Conservation (phyloP, 352 stramenopile species). For the Phytopythium ostracodes region DNA sequence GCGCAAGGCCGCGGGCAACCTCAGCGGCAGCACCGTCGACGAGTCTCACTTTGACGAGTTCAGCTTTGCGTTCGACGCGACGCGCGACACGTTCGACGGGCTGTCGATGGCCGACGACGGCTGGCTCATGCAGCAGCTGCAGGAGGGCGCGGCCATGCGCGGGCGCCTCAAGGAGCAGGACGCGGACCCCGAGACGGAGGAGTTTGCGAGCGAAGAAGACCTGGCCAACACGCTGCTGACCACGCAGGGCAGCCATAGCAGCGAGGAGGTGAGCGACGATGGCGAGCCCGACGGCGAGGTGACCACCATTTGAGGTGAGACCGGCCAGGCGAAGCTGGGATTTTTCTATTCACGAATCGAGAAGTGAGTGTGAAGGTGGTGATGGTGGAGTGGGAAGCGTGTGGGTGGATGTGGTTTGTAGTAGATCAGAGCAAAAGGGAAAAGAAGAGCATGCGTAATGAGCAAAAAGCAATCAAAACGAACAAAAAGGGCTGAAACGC, state of each 20-base stretch:
- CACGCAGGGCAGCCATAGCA: constrained; percentile 53
- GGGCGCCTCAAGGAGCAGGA: constrained; percentile 66
- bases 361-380: background rate
- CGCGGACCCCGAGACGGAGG: constrained; percentile 38
- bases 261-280: constrained; percentile 53
- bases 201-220: constrained; percentile 57
- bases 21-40: constrained; percentile 39
- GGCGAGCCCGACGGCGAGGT: constrained; percentile 31
- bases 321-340: background rate
- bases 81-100: constrained; percentile 67
- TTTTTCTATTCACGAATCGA: background rate
- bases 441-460: background rate
- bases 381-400: background rate
- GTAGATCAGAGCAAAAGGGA: background rate
- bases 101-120: constrained; percentile 82
- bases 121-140: constrained; percentile 76
- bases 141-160: constrained; percentile 72
- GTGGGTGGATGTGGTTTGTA: constrained; percentile 1
- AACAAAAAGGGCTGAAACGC: too few relatives aligned
- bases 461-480: background rate
- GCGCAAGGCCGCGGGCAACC: constrained; percentile 48
- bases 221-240: constrained; percentile 35
- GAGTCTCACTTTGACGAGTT: constrained; percentile 87
- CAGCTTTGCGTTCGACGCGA: constrained; percentile 84
- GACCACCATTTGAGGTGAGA: constrained; percentile 28